These are phyloP conservation scores for Musa troglodytarum DNA, from an alignment of 176 grass and related monocot genomes.

Conservation along the genomic window DNA sequence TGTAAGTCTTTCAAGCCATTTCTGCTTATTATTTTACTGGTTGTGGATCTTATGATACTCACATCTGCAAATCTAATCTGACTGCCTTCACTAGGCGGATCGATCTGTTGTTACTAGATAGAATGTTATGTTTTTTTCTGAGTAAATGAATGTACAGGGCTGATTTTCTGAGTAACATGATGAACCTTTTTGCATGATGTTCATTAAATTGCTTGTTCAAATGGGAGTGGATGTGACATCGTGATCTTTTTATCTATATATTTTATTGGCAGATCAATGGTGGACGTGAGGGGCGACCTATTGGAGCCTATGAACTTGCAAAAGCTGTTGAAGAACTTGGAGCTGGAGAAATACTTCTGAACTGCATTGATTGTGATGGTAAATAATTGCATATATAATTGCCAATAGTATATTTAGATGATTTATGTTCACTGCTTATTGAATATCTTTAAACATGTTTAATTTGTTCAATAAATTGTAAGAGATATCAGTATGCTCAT, in stretches of 20 bases:
- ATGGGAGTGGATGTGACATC: too few species aligned
- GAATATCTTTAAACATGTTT: neutral
- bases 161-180: too few species aligned
- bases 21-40: neutral
- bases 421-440: neutral
- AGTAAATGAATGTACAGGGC: too few species aligned
- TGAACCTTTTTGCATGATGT: too few species aligned
- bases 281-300: slow-evolving; percentile 70
- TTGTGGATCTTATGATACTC: neutral
- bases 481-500: too few species aligned
- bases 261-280: slow-evolving; percentile 62
- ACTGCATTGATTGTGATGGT: slow-evolving; percentile 99
- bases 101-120: neutral
- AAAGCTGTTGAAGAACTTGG: slow-evolving; percentile 92
- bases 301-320: slow-evolving; percentile 98
- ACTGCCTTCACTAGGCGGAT: neutral
- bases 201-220: too few species aligned
- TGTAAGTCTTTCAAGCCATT: slow-evolving; percentile 28
- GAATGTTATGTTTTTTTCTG: neutral
- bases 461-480: neutral
- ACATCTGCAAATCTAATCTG: neutral
- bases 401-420: too few species aligned
- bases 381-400: slow-evolving; percentile 6
- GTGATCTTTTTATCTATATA: neutral
- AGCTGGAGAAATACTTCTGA: slow-evolving; percentile 94